Base-by-base conservation (phyloP, 345 rosid species). In the Hirschfeldia incana region DNA sequence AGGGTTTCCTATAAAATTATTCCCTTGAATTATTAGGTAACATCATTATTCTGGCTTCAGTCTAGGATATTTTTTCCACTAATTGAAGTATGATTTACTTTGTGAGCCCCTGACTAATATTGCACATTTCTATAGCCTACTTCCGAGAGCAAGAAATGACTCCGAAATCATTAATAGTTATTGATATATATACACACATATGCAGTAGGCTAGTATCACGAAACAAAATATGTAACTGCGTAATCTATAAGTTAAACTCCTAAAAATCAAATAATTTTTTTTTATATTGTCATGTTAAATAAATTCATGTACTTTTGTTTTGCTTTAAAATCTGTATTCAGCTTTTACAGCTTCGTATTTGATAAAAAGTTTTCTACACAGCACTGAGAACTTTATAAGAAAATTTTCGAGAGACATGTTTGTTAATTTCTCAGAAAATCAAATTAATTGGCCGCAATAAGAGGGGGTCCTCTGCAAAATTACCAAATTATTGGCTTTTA, bases 401-500 rank as follows among this genome's bases (percentile, higher is more conserved):
- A 33, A 12, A 32, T 33, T 33, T 61, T 51, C n/a, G 21, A 61
- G 70, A 73, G 70, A 49, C 51, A 74, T 67, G 51, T 79, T 65
- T 74, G 67, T 79, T 65, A 67, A 60, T 26, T 73, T 73, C 67
- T 67, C 6, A 67, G 78, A 73, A 44, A 58, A 4, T 15, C 32
- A 64, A 58, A 70, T 69, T 57, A 81, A 26, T n/a, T 76, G 76
- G 69, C 73, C 76, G 80, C 80, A 81, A 81, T 65, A 71, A 76
- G 65, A 76, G 83, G 80, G 83, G 80, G 77, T 81, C 83, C 83
- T 81, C 69, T 60, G 27, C 66, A 27, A 70, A 76, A n/a, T 70
- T 76, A 81, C 83, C 68, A 81, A 81, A 81, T 81, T 81, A 81
- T 76, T 81, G 83, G 83, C 83, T 81, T 81, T 81, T 81, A 72